Base-by-base conservation (phyloP, 257 asterid genomes). In the Solanum appendiculatum region DNA sequence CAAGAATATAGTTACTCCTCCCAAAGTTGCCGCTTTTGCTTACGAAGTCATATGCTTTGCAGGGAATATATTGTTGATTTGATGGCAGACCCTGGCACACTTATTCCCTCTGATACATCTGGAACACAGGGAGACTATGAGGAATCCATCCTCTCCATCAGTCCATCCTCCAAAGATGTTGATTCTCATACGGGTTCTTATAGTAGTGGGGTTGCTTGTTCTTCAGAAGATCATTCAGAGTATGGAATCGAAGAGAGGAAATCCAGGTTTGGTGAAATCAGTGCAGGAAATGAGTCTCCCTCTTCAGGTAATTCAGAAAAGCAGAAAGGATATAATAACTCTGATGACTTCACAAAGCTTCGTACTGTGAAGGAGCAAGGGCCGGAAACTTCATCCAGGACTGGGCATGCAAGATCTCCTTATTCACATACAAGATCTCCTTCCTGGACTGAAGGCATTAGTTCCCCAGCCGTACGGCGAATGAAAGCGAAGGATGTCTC, bases 1-100 rank as follows among this genome's bases (percentile, higher is more conserved):
- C 68, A 46, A 31, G 66, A 42, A 46, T 46, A 29, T 81, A 46
- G 31, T 81, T 81, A 48, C 68, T 81, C 85, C 85, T 81, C 10
- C 68, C 27, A 21, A 81, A 51, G 31, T 81, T 18, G 44, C 68
- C 29, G 31, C 42, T 29, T 78, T 48, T 48, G 68, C 25, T 80
- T 29, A 81, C 21, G 9, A 48, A 20, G 68, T 48, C 20, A 81
- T 48, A 31, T 51, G 21, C 68, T 91, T 90, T 86, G 42, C 96
- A 97, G 99, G 98, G 99, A 97, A 90, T 94, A 91, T 89, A 97
- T 97, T 89, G 96, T 97, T 89, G 98, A 97, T 93, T 89, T 97
- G 88, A 97, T 97, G 99, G 97, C 98, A 64, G 99, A 92, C 90
- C 99, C 99, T 58, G 98, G 99, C 85, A 91, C 98, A 31, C 98